Base-by-base conservation (phyloP, 305 asterid species). In the Solanum aculeatissimum region DNA sequence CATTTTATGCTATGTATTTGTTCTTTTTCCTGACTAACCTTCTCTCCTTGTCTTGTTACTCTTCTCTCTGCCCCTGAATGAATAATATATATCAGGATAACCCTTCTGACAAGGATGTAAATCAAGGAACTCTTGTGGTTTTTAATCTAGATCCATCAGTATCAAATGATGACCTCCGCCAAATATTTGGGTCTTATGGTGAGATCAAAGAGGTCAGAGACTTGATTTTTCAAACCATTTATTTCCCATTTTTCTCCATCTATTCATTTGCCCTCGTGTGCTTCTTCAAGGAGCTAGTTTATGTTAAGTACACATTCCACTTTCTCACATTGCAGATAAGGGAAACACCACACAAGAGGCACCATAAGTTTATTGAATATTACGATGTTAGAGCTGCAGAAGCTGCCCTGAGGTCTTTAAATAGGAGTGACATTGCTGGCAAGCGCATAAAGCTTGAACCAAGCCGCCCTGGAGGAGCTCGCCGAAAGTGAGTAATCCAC, bases 401-500 rank as follows among this genome's bases (percentile, higher is more conserved):
- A 87, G 91, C 89, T 77, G 96, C 97, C 55, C 94, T 92, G 71
- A 91, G 88, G 85, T 87, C 93, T 87, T 85, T 93, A 85, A 91
- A 92, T 82, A 88, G 90, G 88, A 84, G 88, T 78, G 95, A 93
- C 83, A 92, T 95, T 75, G 97, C 95, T 84, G 98, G 98, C 77
- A 95, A 92, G 80, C 93, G 93, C 82, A 92, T 95, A 86, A 93
- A 92, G 85, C 91, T 95, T 60, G 97, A 95, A 88, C 97, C 92
- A 78, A 92, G 98, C 81, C 95, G 93, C 55, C 94, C 97, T 85
- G 95, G 97, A 75, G 98, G 97, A 84, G 87, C 95, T 35, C 92
- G 95, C 38, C 89, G 96, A 88, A 95, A 92, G 98, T 93, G 85
- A 53, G 81, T 86, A 71, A 85, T 29, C 57, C 78, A 84, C 71